phyloP scores from a whole-genome alignment of 495 filamentous ascomycete species.

The Rostrohypoxylon terebratum region DNA sequence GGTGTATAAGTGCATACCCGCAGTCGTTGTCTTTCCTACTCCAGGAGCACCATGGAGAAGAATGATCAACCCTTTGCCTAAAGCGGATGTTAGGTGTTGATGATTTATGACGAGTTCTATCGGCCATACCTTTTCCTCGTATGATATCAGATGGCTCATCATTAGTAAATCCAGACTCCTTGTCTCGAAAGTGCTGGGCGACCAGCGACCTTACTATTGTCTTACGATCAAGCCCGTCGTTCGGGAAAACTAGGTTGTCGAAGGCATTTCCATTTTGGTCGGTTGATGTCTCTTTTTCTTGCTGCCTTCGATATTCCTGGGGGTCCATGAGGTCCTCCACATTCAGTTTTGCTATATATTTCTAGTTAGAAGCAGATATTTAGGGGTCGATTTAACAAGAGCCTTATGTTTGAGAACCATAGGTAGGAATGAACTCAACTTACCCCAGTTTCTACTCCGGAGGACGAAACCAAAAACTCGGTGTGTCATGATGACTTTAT shows the following conservation, averaged over 20 bases:
- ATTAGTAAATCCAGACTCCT: constrained; percentile 32
- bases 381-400: no score
- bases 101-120: not conserved
- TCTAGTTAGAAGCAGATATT: not conserved
- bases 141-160: constrained; percentile 55
- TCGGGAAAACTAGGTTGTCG: constrained; percentile 51
- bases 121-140: constrained; percentile 53
- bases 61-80: constrained; percentile 56
- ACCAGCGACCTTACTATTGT: constrained; percentile 54
- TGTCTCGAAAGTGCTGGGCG: constrained; percentile 56
- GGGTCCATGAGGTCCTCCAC: constrained; percentile 26
- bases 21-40: constrained; percentile 59
- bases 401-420: no score
- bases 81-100: not conserved
- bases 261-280: constrained; percentile 45
- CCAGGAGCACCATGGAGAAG: constrained; percentile 62
- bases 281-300: not conserved
- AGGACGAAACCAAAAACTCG: constrained; percentile 59
- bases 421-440: constrained; percentile 37
- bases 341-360: not conserved
- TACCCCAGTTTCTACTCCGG: constrained; percentile 58
- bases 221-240: constrained; percentile 40
- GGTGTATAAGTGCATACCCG: constrained; percentile 45
- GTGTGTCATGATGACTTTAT: constrained; percentile 56
- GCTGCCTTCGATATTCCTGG: not conserved